phyloP scores from a whole-genome alignment of 2,329 filamentous ascomycete genomes.

The Annulohypoxylon truncatum region DNA sequence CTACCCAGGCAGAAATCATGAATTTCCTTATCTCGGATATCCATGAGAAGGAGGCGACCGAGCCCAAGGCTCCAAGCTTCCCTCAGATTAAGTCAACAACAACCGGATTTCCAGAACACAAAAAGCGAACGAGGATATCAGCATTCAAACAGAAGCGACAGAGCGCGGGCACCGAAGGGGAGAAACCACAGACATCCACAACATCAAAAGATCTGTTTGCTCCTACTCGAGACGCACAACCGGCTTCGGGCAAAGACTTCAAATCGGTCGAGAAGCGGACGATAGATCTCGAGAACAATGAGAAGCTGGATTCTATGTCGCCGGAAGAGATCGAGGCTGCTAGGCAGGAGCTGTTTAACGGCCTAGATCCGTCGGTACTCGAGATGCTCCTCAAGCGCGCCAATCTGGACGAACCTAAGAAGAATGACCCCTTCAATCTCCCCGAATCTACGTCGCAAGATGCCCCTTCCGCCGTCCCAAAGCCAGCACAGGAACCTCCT shows the following conservation, averaged over 20 bases:
- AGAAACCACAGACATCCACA: constrained; percentile 38
- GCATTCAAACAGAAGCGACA: constrained; percentile 80
- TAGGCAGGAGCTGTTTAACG: constrained; percentile 81
- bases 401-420: constrained; percentile 74
- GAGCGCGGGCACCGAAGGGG: constrained; percentile 44
- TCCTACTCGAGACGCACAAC: constrained; percentile 36
- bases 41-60: constrained; percentile 74
- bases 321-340: constrained; percentile 83
- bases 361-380: constrained; percentile 79
- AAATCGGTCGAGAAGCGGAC: constrained; percentile 71
- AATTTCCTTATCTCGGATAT: constrained; percentile 75
- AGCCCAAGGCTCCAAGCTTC: constrained; percentile 71
- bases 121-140: constrained; percentile 77
- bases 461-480: constrained; percentile 1
- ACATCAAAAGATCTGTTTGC: constrained; percentile 41
- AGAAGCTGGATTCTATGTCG: constrained; percentile 81
- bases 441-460: constrained; percentile 32
- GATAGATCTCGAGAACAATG: constrained; percentile 86
- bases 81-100: constrained; percentile 67
- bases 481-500: constrained; percentile 24
- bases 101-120: constrained; percentile 89
- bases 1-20: constrained; percentile 15
- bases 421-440: constrained; percentile 58
- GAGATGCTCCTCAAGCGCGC: constrained; percentile 81
- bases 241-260: constrained; percentile 42